Conservation (phyloP, 2,329 filamentous ascomycete genomes). For the Colletotrichum incanum region DNA sequence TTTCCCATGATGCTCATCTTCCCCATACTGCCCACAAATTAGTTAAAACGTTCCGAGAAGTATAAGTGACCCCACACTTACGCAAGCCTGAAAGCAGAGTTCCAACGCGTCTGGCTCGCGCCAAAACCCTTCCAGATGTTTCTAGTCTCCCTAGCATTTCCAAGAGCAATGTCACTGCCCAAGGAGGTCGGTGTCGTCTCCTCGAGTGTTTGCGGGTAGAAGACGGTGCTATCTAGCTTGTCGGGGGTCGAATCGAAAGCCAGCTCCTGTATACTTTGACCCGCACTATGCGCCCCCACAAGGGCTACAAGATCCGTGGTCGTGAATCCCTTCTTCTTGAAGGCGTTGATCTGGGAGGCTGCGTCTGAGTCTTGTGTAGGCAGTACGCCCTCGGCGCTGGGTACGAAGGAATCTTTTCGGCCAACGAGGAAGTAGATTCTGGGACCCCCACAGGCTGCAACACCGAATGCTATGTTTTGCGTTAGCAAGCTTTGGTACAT, state of each 20-base stretch:
- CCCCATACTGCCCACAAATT: background rate
- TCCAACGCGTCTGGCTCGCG: conserved; percentile 23
- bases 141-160: conserved; percentile 15
- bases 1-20: conserved; percentile 36
- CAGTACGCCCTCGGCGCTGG: conserved; percentile 7
- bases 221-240: conserved; percentile 29
- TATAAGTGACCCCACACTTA: background rate
- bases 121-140: conserved; percentile 27
- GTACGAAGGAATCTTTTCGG: conserved; percentile 2
- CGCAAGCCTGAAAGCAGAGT: conserved; percentile 30
- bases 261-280: conserved; percentile 15
- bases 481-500: background rate
- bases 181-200: conserved; percentile 18
- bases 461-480: conserved; percentile 12
- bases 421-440: conserved; percentile 10
- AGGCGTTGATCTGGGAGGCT: conserved; percentile 22
- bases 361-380: conserved; percentile 33
- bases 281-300: conserved; percentile 24
- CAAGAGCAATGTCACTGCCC: conserved; percentile 22
- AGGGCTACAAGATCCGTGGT: conserved; percentile 29
- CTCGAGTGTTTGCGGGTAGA: conserved; percentile 20
- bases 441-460: conserved; percentile 28
- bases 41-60: background rate
- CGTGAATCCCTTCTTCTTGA: conserved; percentile 30
- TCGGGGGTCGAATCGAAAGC: conserved; percentile 31